Percentiles rank a stretch among this genome's conserved stretches.
These are phyloP conservation scores for Stephania japonica DNA, from an alignment of 164 flowering plant species.

Conservation along the genomic window DNA sequence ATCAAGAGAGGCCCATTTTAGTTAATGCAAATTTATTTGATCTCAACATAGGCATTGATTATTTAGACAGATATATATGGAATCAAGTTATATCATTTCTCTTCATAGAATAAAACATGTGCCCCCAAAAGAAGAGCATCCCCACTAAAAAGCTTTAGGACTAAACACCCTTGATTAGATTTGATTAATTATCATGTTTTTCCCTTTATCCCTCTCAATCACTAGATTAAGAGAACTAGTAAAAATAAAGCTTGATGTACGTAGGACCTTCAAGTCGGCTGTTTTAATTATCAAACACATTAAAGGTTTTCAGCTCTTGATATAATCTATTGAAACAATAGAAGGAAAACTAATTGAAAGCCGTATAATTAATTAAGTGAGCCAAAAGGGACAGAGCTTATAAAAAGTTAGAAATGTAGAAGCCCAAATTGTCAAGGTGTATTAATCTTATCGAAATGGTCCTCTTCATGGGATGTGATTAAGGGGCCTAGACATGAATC, in stretches of 20 bases:
- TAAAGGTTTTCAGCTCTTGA: not conserved
- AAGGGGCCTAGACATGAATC: slow-evolving; percentile 4
- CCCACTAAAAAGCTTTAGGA: slow-evolving; percentile 5
- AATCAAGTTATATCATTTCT: slow-evolving; percentile 8
- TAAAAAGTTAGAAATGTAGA: not conserved
- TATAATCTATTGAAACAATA: slow-evolving; percentile 12
- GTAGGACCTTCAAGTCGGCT: slow-evolving; percentile 8
- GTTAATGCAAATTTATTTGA: slow-evolving; percentile 1
- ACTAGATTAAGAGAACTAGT: slow-evolving; percentile 2
- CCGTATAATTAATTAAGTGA: not conserved
- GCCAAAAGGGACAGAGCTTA: not conserved
- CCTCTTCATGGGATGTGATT: slow-evolving; percentile 4
- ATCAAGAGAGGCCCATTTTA: slow-evolving; percentile 10
- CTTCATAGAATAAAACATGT: slow-evolving; percentile 8
- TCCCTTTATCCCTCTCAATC: not conserved
- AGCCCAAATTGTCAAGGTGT: not conserved
- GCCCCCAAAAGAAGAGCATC: slow-evolving; percentile 17
- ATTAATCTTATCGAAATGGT: not conserved
- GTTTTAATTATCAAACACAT: not conserved
- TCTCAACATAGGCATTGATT: slow-evolving; percentile 3
- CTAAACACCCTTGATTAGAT: not conserved
- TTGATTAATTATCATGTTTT: not conserved
- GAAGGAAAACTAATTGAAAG: not conserved
- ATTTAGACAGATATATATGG: slow-evolving; percentile 6
- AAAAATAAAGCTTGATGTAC: not conserved